Base-by-base conservation (phyloP, 202 grass and related monocot species). In the Panicum virgatum region DNA sequence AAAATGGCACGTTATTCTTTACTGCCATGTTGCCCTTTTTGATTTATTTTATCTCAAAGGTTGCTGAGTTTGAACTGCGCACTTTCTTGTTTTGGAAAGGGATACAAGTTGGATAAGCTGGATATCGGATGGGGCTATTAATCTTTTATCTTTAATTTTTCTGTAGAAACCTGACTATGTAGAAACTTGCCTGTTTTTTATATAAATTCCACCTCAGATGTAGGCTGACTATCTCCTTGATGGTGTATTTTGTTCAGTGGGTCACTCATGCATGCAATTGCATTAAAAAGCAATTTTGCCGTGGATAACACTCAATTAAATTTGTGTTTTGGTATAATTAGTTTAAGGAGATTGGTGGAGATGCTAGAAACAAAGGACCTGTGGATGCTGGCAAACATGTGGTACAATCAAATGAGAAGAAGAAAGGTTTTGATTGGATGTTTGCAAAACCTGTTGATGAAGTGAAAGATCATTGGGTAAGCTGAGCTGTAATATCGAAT, bases 381-480 rank as follows among this genome's bases (percentile, higher is more conserved):
- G 62, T 60, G 15, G 93, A 96, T 2, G 26, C 78, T 86, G 62
- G 67, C 44, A 96, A 87, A 64, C 66, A 46, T 34, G 79, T 30
- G 6, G 68, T 88, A 76, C 93, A 94, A 61, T 69, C 76, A 79
- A 86, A 47, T 77, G 94, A 94, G 79, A 99, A 87, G 85, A 94
- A 96, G 83, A 99, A 99, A 78, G 93, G 96, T 58, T 92, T 99
- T 83, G 96, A 99, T 87, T 99, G 96, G 96, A 93, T 96, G 91
- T 83, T 99, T 81, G 87, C 90, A 32, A 99, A 96, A 76, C 89
- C 90, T 84, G 87, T 85, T 81, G 94, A 96, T 66, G 96, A 96
- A 87, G 96, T 96, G 71, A 99, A 99, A 88, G 92, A 99, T 42
- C 96, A 99, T 61, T 99, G 96, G 96, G 96, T 99, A 90, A 86